Base-by-base conservation (phyloP, 1,284 basidiomycete species). In the Marasmius tenuissimus region DNA sequence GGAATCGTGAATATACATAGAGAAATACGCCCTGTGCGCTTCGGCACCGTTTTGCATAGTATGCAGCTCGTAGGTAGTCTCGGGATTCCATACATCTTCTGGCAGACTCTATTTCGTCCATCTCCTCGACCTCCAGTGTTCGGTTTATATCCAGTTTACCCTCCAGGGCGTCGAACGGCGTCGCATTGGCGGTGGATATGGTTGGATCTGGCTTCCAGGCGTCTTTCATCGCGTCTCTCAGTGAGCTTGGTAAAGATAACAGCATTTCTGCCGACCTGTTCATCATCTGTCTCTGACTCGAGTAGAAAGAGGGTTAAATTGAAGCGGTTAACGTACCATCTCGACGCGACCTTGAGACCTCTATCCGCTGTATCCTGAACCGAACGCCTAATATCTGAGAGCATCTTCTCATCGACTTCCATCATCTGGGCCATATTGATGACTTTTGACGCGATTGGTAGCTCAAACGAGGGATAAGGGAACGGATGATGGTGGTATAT, bases 71-170 rank as follows among this genome's bases (percentile, higher is more conserved):
- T 49, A 60, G 56, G 61, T 61, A 63, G 22, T 63, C 56, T 16
- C 59, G 49, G 20, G 57, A 40, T 33, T 61, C 62, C 52, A 63
- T 61, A 53, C 62, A 63, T 56, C 52, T 59, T 37, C 62, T 42
- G 16, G 62, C 62, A 2, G 57, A 42, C 42, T 60, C 47, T 18
- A 63, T 37, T 20, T 59, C 52, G 56, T 62, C 61, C 35, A 37
- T 52, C 50, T 63, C 62, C 27, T 59, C 59, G 9, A 51, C 35
- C 20, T 61, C 57, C 0, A 54, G 14, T 20, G 55, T 55, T n/a
- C 34, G 45, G 9, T 54, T 20, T 35, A 34, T n/a, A 37, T 38
- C 33, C 14, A 54, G 18, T 16, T 20, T 20, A 12, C 18, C 18
- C 18, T 49, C 48, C 2, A 11, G 52, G 37, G 18, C n/a, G 45